Evolutionary conservation across 2,329 filamentous ascomycete species (phyloP), one percentile per base, ranked within the genome.

Genomic region (Diatrype stigma): DNA sequence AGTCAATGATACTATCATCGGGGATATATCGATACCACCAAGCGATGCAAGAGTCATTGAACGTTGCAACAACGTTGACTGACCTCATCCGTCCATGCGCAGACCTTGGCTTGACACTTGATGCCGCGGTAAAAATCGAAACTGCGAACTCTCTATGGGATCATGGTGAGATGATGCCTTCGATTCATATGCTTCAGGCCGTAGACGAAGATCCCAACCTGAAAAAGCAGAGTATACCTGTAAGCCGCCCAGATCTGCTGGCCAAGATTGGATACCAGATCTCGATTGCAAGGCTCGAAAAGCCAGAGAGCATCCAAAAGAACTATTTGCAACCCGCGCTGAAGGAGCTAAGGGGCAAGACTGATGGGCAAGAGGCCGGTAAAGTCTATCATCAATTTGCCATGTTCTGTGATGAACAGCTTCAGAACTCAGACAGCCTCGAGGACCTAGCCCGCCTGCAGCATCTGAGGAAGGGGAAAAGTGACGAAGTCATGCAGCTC

Each of bases 341-440:
- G 26, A 85, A 85, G 58, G 89, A 95, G 63, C 75, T 99, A 7
- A 87, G 83, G 60, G 85, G 84, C 2, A 79, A 81, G 44, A 79
- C 72, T 5, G 78, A 84, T 48, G 87, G 88, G 1, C 76, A 80
- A 42, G 89, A 93, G 53, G 89, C 92, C 2, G 91, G 92, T 1
- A 81, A 90, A 58, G 94, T 97, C 1, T 96, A 91, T 62, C 91
- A 96, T 65, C 90, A 96, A 61, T 97, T 97, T 67, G 94, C 95
- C 23, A 81, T 85, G 47, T 99, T 99, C 66, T 99, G 95, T 63
- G 93, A 99, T 66, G 85, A 91, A 62, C 94, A 99, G 66, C 76
- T 99, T 10, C 89, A 96, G 61, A 93, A 93, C 63, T 81, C 87
- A 1, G 90, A 96, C 60, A 84, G 86, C 32, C 73, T 92, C 1